Base-by-base conservation (phyloP, 257 asterid species). In the Datura wrightii region DNA sequence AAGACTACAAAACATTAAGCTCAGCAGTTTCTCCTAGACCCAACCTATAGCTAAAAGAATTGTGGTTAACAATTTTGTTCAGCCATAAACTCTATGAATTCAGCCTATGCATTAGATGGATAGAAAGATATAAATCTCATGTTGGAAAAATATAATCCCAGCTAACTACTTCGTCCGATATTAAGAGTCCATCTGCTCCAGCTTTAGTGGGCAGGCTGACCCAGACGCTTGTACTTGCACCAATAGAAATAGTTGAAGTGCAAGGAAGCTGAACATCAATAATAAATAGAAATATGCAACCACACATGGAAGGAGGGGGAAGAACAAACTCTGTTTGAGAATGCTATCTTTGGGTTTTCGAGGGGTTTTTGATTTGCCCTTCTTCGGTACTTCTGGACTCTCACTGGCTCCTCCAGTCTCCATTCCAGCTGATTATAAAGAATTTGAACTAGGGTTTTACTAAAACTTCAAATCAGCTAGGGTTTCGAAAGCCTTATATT, bases 311-410 rank as follows among this genome's bases (percentile, higher is more conserved):
- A 15, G 76, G 9, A 50, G 79, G 56, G 24, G 79, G 69, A 80
- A 58, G 79, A 79, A 36, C 84, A 41, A 86, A 94, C 97, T 94
- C 88, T 94, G 98, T 85, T 94, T 93, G 87, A 94, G 97, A 86
- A 89, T 87, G 79, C 92, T 86, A 60, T 89, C 95, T 85, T 93
- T 93, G 76, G 95, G 86, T 84, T 93, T 93, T 83, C 92, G 90
- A 48, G 96, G 92, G 42, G 92, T 85, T 84, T 94, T 94, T 60
- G 92, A 80, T 86, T 92, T 93, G 34, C 94, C 84, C 85, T 90
- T 94, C 84, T 85, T 83, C 8, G 89, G 85, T 52, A 83, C 90
- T 44, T 82, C 78, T 53, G 92, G 94, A 58, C 94, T 89, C 86
- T 92, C 95, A 84, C 89, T 87, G 89, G 89, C 89, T 62, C 80